Evolutionary conservation across 345 rosid genomes (phyloP), one percentile per base, ranked within the genome.

Genomic region (Dipteronia sinensis): DNA sequence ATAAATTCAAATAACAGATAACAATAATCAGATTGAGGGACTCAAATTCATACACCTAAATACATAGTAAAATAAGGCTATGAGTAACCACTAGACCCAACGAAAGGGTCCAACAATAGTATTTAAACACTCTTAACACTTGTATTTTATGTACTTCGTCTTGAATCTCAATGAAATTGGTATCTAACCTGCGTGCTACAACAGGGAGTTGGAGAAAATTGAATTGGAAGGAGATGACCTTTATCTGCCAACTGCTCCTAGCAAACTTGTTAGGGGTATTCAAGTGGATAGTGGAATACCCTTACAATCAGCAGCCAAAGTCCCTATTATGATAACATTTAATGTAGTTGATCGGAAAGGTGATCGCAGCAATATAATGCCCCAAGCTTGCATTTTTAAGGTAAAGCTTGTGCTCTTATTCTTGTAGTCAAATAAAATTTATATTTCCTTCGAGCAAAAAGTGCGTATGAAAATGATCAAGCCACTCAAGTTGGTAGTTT

Each of bases 371-470:
- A 86, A 89, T 71, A 86, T 89, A 77, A 88, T 82, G 79, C 98
- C 98, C 75, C 97, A 96, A 79, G 97, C 97, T 87, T 94, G 98
- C 89, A 96, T 96, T 80, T 96, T 96, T 86, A 96, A 96, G 97
- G 99, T 96, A 62, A 7, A 55, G 17, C 38, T 73, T 42, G 44
- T 74, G 49, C 29, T 29, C 44, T 9, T 19, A 17, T 8, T 25
- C n/a, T 40, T 62, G 2, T 73, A 19, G 23, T 44, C 58, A 71
- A 11, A 15, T 71, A 51, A 53, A 20, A 53, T 71, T 29, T 7
- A 15, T 5, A 12, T 56, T 59, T 55, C 49, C 29, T 38, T 5
- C 15, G 13, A 56, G 63, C 23, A 34, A 16, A 59, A 59, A 20
- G n/a, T 56, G 65, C 65, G 34, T 29, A 51, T 27, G 73, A 25